Conservation (phyloP, 352 stramenopile species). For the Halophytophthora polymorphica region DNA sequence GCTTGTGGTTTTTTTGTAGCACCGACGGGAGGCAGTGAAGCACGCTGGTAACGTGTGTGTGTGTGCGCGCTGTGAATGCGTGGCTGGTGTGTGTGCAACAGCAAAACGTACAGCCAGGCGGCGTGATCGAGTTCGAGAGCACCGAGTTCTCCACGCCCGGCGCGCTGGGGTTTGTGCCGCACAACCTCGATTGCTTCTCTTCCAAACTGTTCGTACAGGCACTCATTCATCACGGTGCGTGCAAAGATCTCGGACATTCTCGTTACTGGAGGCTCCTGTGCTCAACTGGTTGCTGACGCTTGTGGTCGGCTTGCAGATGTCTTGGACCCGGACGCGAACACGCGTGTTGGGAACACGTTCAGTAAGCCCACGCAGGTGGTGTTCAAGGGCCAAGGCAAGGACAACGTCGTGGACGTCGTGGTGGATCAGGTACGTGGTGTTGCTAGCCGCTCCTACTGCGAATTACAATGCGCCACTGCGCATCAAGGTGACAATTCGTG, state of each 20-base stretch:
- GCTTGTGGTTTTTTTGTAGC: neutral
- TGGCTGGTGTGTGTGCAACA: slow-evolving; percentile 6
- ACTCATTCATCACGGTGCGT: slow-evolving; percentile 58
- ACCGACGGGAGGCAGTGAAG: neutral
- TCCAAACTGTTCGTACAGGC: slow-evolving; percentile 56
- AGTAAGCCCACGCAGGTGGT: slow-evolving; percentile 47
- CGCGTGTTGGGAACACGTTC: slow-evolving; percentile 55
- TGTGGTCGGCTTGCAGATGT: slow-evolving; percentile 28
- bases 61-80: neutral
- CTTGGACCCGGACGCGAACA: slow-evolving; percentile 66
- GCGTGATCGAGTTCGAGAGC: slow-evolving; percentile 67
- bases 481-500: neutral
- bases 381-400: slow-evolving; percentile 22
- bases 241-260: neutral
- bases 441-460: no score
- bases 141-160: slow-evolving; percentile 53
- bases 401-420: slow-evolving; percentile 45
- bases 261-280: neutral
- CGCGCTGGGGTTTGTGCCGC: slow-evolving; percentile 59
- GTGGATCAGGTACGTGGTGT: slow-evolving; percentile 36
- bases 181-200: slow-evolving; percentile 43
- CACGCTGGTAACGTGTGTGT: slow-evolving; percentile 3
- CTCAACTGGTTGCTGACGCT: neutral
- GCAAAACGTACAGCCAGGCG: slow-evolving; percentile 43
- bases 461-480: neutral